Conservation (phyloP, 164 flowering plant genomes). For the Buxus sempervirens region DNA sequence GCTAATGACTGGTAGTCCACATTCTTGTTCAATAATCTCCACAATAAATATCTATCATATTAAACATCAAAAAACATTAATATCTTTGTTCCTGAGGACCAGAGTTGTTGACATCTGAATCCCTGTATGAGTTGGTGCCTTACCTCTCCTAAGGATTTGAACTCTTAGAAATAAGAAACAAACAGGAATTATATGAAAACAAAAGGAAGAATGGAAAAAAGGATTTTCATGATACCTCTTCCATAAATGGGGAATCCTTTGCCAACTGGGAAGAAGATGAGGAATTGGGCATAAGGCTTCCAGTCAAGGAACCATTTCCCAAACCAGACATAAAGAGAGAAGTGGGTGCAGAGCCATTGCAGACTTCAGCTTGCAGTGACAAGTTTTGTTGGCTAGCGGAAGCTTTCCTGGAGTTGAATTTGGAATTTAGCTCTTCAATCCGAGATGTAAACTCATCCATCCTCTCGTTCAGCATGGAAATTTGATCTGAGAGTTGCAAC, state of each 20-base stretch:
- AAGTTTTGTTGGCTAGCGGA: constrained; percentile 63
- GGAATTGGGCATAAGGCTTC: constrained; percentile 51
- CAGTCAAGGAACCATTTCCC: constrained; percentile 67
- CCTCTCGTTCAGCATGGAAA: constrained; percentile 74
- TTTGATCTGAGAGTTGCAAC: constrained; percentile 85
- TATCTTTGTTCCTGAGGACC: too few species aligned
- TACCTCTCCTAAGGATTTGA: background rate
- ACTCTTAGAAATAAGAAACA: background rate
- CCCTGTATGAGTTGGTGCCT: background rate
- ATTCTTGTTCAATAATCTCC: too few species aligned
- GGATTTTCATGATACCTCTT: constrained; percentile 57
- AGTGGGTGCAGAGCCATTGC: constrained; percentile 82
- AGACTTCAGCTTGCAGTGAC: constrained; percentile 55
- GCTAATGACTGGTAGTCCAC: too few species aligned
- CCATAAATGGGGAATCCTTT: constrained; percentile 65
- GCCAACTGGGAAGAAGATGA: constrained; percentile 72
- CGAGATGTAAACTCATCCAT: constrained; percentile 86
- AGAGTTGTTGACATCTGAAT: too few species aligned
- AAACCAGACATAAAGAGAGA: constrained; percentile 60
- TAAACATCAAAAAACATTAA: too few species aligned
- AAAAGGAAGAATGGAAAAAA: background rate
- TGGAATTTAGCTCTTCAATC: constrained; percentile 81
- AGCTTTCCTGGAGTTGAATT: constrained; percentile 39
- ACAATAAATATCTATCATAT: too few species aligned
- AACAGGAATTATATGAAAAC: background rate